Base-by-base conservation (phyloP, 306 rosid species). In the Rosa chinensis region DNA sequence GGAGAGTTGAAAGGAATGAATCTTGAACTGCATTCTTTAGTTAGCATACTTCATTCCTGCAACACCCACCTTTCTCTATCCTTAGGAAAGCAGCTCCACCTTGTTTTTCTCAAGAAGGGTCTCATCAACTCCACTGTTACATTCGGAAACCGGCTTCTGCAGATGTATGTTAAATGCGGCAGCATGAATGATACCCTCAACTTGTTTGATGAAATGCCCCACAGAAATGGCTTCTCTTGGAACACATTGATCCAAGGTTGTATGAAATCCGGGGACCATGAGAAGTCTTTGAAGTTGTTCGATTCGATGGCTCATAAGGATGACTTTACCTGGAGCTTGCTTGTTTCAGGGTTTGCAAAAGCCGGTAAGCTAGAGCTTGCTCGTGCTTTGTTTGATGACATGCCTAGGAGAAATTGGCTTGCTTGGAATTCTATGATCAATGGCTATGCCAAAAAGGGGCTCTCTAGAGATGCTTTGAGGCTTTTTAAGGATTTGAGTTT, bases 361-460 rank as follows among this genome's bases (percentile, higher is more conserved):
- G 78, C 78, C 0, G 92, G 93, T 2, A 52, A 80, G 81, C 82
- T 91, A 11, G 88, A 83, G 58, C 68, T 76, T 45, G 94, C 97
- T 7, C 82, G 70, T 14, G 61, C 62, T 37, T 82, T 92, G 79
- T 93, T 93, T 84, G 55, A 77, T 59, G 85, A 83, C 70, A 91
- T 91, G 97, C 94, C 94, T 48, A 28, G 47, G 66, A 93, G 80
- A 84, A 88, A 84, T 23, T 70, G 80, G 66, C 72, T 85, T 16
- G 93, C 75, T 17, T 93, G 97, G 97, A 93, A 90, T 82, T 87
- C 90, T 2, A 82, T 93, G 78, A 86, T 91, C 85, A 89, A 85
- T 63, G 92, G 89, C 20, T 91, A 86, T 82, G 85, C 90, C 10
- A 88, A 83, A 75, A 74, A 79, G 8, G 98, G 97, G 70, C 66